A percentile compares a stretch with the other conserved stretches of the same genome.
phyloP scores from a whole-genome alignment of 441 rosid genomes.

The Oxalis stricta region DNA sequence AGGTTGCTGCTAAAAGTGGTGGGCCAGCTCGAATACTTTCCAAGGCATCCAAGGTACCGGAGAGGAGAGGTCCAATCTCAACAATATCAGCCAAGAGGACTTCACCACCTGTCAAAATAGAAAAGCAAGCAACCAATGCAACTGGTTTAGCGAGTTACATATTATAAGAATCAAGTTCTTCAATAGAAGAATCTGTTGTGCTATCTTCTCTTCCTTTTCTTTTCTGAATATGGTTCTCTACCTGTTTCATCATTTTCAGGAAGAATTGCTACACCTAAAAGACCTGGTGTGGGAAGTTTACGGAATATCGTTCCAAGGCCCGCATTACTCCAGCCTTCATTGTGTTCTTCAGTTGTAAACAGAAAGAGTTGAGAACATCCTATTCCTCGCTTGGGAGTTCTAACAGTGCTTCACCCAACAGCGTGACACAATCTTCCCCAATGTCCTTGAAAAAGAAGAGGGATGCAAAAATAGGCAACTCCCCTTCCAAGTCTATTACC shows the following conservation, averaged over 20 bases:
- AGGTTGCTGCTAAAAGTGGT: constrained; percentile 26
- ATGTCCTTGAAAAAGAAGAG: constrained; percentile 22
- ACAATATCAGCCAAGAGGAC: constrained; percentile 40
- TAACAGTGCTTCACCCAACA: constrained; percentile 39
- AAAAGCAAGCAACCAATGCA: constrained; percentile 30
- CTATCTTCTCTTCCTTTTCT: no score
- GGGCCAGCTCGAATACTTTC: constrained; percentile 25
- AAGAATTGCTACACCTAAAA: constrained; percentile 30
- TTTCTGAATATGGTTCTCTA: constrained; percentile 5
- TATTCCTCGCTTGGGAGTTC: constrained; percentile 57
- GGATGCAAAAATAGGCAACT: constrained; percentile 19
- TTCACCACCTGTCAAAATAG: constrained; percentile 35
- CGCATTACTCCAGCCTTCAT: constrained; percentile 28
- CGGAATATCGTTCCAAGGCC: constrained; percentile 37
- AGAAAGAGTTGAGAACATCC: constrained; percentile 43
- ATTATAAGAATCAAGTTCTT: constrained; percentile 5
- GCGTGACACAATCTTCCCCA: constrained; percentile 25
- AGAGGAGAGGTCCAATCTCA: constrained; percentile 20
- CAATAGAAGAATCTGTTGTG: neutral
- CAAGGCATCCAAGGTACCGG: constrained; percentile 38
- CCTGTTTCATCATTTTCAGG: constrained; percentile 26
- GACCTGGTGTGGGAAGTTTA: constrained; percentile 18
- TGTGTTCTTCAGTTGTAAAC: constrained; percentile 32
- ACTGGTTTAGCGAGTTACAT: constrained; percentile 21
- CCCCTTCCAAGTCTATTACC: constrained; percentile 18